Evolutionary conservation across 805 yeast species (phyloP).

Genomic region (Barnettozyma botsteinii): DNA sequence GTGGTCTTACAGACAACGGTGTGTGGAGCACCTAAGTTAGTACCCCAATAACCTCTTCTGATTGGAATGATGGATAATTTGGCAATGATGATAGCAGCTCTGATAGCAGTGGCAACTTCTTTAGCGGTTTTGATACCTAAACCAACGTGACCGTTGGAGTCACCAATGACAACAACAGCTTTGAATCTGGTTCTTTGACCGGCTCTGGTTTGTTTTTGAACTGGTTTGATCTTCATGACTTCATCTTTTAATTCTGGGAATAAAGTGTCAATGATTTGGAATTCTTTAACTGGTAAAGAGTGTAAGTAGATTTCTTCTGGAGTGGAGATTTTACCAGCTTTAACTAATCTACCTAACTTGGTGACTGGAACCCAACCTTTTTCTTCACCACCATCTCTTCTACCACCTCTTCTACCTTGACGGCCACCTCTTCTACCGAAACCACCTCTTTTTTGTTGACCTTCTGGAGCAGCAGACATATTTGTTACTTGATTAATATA

Average conservation of each 20-base stretch:
- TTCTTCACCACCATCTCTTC: constrained; percentile 85
- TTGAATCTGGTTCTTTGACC: constrained; percentile 99
- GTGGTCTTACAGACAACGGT: constrained; percentile 96
- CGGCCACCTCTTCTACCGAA: constrained; percentile 55
- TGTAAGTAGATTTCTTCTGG: constrained; percentile 98
- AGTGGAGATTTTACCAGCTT: constrained; percentile 95
- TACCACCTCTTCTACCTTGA: constrained; percentile 61
- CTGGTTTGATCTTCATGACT: constrained; percentile 99
- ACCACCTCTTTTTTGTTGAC: constrained; percentile 43
- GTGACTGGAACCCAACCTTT: constrained; percentile 99
- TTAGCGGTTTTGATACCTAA: constrained; percentile 99
- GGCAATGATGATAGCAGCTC: constrained; percentile 99
- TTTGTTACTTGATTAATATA: constrained; percentile 11
- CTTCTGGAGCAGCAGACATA: constrained; percentile 37
- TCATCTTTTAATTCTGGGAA: constrained; percentile 95
- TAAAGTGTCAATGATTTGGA: constrained; percentile 95
- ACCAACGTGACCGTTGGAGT: constrained; percentile 99
- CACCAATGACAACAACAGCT: constrained; percentile 99
- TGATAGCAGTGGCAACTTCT: constrained; percentile 99
- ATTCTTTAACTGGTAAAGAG: constrained; percentile 99
- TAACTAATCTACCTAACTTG: constrained; percentile 99
- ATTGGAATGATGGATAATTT: constrained; percentile 98
- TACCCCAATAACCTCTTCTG: constrained; percentile 99
- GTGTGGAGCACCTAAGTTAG: constrained; percentile 99
- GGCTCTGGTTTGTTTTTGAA: constrained; percentile 99